Evolutionary conservation across 1,139 yeast species (phyloP), one percentile per base, ranked within the genome.

Genomic region (Petasospora rhodanensis): DNA sequence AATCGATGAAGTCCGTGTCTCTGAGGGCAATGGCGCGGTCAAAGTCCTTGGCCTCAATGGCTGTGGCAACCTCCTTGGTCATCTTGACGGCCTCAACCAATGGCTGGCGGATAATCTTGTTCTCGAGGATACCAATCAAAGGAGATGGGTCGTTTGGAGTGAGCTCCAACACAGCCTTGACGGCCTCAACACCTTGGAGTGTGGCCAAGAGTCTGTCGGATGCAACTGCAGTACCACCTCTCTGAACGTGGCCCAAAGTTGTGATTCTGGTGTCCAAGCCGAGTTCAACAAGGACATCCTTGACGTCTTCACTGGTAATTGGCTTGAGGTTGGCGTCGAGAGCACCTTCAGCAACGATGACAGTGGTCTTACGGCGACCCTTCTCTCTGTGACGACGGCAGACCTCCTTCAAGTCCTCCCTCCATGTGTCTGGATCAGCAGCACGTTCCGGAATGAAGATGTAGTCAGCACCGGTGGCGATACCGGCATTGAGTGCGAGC

Each of bases 141-240:
- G 89, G 91, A 10, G 86, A 78, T 29, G 85, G 85, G 11, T 82
- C 77, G 2, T 70, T 73, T 20, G 86, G 87, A 2, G 80, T 74
- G 45, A 73, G 61, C 37, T 78, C 83, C 52, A 81, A 64, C 11
- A 82, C 81, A 0, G 89, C 89, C 46, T 75, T 75, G 15, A 82
- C 87, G 3, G 93, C 91, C 45, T 81, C 91, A 34, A 81, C 89
- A 58, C 91, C 93, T 62, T 82, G 93, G 41, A 81, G 52, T 13
- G 93, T 81, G 19, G 89, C 91, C 52, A 82, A 60, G 52, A 75
- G 62, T 54, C 93, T 66, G 56, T 82, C 93, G 46, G 72, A 81
- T 2, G 89, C 87, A 33, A 81, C 89, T 9, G 93, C 91, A 27
- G 84, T 73, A 50, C 93, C 93, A 61, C 93, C 93, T 62, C 93